These are phyloP conservation scores for Sambucus nigra DNA, from an alignment of 129 eudicot genomes.

Conservation along the genomic window DNA sequence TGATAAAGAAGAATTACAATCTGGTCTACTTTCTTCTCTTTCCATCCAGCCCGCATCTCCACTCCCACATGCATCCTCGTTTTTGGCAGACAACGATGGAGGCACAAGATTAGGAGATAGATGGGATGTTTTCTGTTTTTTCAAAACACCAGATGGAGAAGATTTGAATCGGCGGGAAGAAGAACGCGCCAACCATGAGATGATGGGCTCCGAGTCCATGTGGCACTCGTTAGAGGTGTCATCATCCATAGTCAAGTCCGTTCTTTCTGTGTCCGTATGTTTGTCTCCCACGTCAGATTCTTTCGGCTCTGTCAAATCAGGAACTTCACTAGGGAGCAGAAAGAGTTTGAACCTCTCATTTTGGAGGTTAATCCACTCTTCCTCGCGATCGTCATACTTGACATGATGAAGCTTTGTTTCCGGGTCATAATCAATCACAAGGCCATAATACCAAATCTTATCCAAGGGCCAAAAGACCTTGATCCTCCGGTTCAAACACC, in stretches of 20 bases:
- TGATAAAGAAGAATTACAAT: slow-evolving; percentile 22
- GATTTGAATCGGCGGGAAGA: slow-evolving; percentile 47
- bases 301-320: slow-evolving; percentile 24
- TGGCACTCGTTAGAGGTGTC: slow-evolving; percentile 17
- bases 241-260: slow-evolving; percentile 14
- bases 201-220: slow-evolving; percentile 78
- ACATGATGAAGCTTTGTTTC: slow-evolving; percentile 73
- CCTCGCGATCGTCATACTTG: slow-evolving; percentile 85
- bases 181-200: slow-evolving; percentile 73
- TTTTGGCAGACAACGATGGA: slow-evolving; percentile 16
- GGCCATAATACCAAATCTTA: slow-evolving; percentile 87
- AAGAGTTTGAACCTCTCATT: slow-evolving; percentile 76
- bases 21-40: slow-evolving; percentile 19
- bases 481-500: slow-evolving; percentile 75
- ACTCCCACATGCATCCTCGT: slow-evolving; percentile 17
- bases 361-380: slow-evolving; percentile 86
- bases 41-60: slow-evolving; percentile 18
- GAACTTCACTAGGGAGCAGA: slow-evolving; percentile 80
- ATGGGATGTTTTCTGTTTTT: slow-evolving; percentile 35
- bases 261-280: slow-evolving; percentile 16
- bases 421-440: slow-evolving; percentile 59
- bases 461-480: slow-evolving; percentile 96
- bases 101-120: slow-evolving; percentile 10
- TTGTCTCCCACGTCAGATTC: slow-evolving; percentile 11
- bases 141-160: slow-evolving; percentile 29